These are phyloP conservation scores for Prillingera fragicola DNA, from an alignment of 1,284 basidiomycete species.

Conservation along the genomic window DNA sequence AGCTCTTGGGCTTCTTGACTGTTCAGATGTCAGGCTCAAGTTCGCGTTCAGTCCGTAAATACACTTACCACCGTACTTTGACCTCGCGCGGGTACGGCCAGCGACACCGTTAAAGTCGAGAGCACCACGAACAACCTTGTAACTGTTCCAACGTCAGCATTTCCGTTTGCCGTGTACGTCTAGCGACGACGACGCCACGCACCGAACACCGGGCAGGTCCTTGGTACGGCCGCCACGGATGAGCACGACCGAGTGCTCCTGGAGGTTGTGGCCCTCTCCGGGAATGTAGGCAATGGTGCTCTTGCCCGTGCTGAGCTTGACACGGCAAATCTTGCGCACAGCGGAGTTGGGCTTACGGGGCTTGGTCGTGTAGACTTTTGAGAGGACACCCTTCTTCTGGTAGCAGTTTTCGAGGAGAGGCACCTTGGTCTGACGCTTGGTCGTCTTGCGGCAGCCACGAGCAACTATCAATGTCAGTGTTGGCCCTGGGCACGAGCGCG, in stretches of 20 bases:
- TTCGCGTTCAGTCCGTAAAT: background rate
- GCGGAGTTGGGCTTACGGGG: slow-evolving; percentile 99
- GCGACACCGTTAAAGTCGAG: slow-evolving; percentile 89
- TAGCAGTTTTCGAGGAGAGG: slow-evolving; percentile 72
- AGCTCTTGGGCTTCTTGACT: slow-evolving; percentile 76
- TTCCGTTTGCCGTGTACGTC: background rate
- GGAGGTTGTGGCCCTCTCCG: slow-evolving; percentile 96
- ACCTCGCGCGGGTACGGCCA: slow-evolving; percentile 71
- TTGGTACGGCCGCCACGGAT: slow-evolving; percentile 91
- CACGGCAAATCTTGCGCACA: slow-evolving; percentile 91
- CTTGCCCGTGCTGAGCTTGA: slow-evolving; percentile 87
- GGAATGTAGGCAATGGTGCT: slow-evolving; percentile 90
- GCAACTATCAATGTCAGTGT: slow-evolving; percentile 46
- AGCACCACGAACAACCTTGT: slow-evolving; percentile 91
- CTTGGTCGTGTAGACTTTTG: slow-evolving; percentile 73
- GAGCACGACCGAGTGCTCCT: slow-evolving; percentile 94
- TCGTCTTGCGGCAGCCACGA: slow-evolving; percentile 45
- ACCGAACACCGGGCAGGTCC: slow-evolving; percentile 96
- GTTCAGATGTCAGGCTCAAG: slow-evolving; percentile 8
- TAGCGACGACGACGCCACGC: slow-evolving; percentile 41
- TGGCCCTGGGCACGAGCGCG: too few species aligned
- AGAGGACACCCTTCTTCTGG: slow-evolving; percentile 85
- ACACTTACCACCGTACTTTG: slow-evolving; percentile 84
- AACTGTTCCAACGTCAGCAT: slow-evolving; percentile 54
- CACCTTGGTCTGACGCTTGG: slow-evolving; percentile 55